Conservation (phyloP, 2,329 filamentous ascomycete species). For the Aspergillus fructus region DNA sequence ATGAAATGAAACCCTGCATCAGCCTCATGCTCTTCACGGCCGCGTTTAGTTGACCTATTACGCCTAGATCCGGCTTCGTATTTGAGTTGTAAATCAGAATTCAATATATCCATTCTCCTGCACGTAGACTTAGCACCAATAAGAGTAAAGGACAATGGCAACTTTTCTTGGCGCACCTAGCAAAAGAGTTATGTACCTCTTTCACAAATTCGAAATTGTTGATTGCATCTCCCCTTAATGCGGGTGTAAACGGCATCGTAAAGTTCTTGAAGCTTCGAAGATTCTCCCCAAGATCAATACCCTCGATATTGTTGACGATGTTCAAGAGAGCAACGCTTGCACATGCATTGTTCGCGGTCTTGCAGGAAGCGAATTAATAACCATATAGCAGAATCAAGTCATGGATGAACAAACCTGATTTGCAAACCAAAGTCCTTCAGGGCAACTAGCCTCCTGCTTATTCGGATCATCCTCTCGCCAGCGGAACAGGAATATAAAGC, state of each 20-base stretch:
- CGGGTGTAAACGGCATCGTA: constrained; percentile 67
- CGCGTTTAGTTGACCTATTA: constrained; percentile 33
- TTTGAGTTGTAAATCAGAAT: constrained; percentile 65
- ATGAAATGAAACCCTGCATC: constrained; percentile 83
- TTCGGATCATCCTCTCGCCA: constrained; percentile 60
- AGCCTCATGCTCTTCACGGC: constrained; percentile 47
- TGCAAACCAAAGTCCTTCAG: constrained; percentile 81
- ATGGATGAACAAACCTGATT: constrained; percentile 65
- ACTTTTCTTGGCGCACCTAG: constrained; percentile 51
- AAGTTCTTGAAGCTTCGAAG: constrained; percentile 71
- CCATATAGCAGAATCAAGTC: background rate
- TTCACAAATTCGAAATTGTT: constrained; percentile 75
- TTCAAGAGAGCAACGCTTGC: constrained; percentile 91
- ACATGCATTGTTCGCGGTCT: constrained; percentile 82
- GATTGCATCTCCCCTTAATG: constrained; percentile 73
- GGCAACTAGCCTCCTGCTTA: constrained; percentile 56
- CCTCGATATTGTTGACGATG: constrained; percentile 80
- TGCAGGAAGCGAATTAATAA: constrained; percentile 6
- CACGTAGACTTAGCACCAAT: constrained; percentile 3
- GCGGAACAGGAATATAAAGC: constrained; percentile 85
- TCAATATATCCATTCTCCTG: constrained; percentile 73
- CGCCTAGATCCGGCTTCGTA: constrained; percentile 43
- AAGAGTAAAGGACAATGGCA: background rate
- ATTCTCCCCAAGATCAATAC: constrained; percentile 66
- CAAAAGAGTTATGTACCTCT: constrained; percentile 83